A percentile compares a stretch with the other conserved stretches of the same genome.
phyloP scores from a whole-genome alignment of 1,284 basidiomycete genomes.

The Leccinum pachyderme region DNA sequence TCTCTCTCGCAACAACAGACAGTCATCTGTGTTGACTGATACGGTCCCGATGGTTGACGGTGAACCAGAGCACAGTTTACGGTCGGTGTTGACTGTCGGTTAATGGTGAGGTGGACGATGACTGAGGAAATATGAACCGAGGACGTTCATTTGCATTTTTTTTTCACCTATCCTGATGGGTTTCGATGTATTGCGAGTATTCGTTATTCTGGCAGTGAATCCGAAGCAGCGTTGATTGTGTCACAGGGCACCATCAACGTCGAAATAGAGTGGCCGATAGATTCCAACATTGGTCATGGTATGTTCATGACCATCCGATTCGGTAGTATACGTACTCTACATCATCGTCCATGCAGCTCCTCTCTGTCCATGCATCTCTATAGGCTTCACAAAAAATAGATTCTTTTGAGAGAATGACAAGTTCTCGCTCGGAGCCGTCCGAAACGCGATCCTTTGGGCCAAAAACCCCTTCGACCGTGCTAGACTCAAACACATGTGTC shows the following conservation, averaged over 20 bases:
- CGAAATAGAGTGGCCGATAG: background rate
- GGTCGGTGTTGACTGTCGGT: conserved; percentile 45
- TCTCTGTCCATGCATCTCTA: conserved; percentile 18
- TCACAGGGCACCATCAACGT: background rate
- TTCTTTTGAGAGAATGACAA: conserved; percentile 51
- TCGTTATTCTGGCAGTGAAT: background rate
- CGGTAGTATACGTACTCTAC: conserved; percentile 63
- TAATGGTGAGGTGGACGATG: conserved; percentile 34
- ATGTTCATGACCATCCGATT: conserved; percentile 52
- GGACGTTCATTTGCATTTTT: background rate
- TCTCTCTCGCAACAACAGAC: conserved; percentile 40
- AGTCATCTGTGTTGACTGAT: conserved; percentile 44
- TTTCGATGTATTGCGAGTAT: background rate
- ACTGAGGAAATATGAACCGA: background rate
- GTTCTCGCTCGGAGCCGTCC: conserved; percentile 19
- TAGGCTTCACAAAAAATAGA: conserved; percentile 53
- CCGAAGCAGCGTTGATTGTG: background rate
- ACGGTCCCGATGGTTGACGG: conserved; percentile 46
- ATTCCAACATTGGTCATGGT: background rate
- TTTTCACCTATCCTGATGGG: background rate
- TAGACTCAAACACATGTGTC: conserved; percentile 61
- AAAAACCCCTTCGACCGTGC: conserved; percentile 59
- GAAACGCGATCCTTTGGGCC: conserved; percentile 6
- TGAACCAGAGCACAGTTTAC: conserved; percentile 42
- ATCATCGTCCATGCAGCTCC: conserved; percentile 39